Percentiles rank a stretch among this genome's conserved stretches.
phyloP scores from a whole-genome alignment of 1,139 yeast genomes.

The Blastobotrys indianensis region DNA sequence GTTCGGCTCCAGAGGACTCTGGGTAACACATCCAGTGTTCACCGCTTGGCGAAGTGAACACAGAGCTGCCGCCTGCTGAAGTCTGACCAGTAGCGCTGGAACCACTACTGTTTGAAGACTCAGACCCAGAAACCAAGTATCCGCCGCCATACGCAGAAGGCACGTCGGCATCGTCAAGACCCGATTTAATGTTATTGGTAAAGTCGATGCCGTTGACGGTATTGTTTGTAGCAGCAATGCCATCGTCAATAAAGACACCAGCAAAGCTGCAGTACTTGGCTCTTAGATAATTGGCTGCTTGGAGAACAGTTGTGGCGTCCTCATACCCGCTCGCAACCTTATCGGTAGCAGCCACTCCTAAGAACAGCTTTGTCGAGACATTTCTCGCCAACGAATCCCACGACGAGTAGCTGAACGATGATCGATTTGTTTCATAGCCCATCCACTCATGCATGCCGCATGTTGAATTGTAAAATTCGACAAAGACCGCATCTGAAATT shows the following conservation, averaged over 20 bases:
- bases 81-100: too few species aligned
- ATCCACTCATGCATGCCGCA: slow-evolving; percentile 39
- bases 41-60: too few species aligned
- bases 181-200: slow-evolving; percentile 41
- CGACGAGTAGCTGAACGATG: slow-evolving; percentile 71
- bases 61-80: too few species aligned
- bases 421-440: slow-evolving; percentile 11
- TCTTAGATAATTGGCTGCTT: slow-evolving; percentile 20
- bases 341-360: slow-evolving; percentile 47
- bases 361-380: slow-evolving; percentile 49
- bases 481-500: slow-evolving; percentile 70
- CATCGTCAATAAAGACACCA: slow-evolving; percentile 89
- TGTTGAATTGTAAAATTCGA: slow-evolving; percentile 90
- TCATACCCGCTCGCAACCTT: slow-evolving; percentile 72
- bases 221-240: slow-evolving; percentile 69
- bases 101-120: too few species aligned
- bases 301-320: slow-evolving; percentile 25
- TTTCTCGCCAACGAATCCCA: slow-evolving; percentile 75
- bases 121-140: too few species aligned
- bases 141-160: background rate
- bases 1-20: too few species aligned
- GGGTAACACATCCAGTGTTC: too few species aligned
- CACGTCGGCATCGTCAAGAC: slow-evolving; percentile 21
- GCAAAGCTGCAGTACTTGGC: slow-evolving; percentile 51
- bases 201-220: slow-evolving; percentile 33